Evolutionary conservation across 768 basidiomycete genomes (phyloP), one percentile per base, ranked within the genome.

Genomic region (Dentipellis fragilis): DNA sequence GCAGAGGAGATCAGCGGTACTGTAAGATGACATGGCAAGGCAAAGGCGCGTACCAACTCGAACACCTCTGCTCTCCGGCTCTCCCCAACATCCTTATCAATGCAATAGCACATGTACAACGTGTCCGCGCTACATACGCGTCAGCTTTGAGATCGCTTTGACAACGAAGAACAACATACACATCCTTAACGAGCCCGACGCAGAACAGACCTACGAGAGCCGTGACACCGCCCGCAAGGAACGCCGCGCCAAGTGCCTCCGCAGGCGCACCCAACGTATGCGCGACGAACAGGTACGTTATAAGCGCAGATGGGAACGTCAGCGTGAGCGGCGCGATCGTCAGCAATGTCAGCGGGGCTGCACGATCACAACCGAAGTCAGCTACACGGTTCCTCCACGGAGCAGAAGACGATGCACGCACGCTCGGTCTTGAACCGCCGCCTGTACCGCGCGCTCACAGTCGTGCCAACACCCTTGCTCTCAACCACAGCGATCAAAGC

Each of bases 241-340:
- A 61, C 1, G 87, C 82, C 19, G 88, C 87, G 11, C 83, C 76
- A 8, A 93, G 73, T 0, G 91, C 89, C 62, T 87, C 78, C 48
- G 83, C 68, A 0, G 90, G 89, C 22, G 83, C 81, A 16, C 68
- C 66, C 19, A 92, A 70, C 0, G 87, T 85, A 68, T 91, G 89
- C 2, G 90, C 87, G n/a, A 92, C 88, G 61, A 94, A 89, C 17
- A 97, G 69, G 67, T 95, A 96, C 4, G 91, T 88, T 38, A 80
- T 71, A 29, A 94, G 72, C 12, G 90, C 84, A 59, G 90, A 88
- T 5, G 91, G 87, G 59, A 93, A 78, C 0, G 89, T 88, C 57
- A 93, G 72, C 0, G 85, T 87, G 51, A 90, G 72, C 16, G 92
- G 87, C 11, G 88, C 80, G 29, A 87, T 78, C 14, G 84, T 87